Percentiles rank a stretch among this genome's conserved stretches.
Conservation (phyloP, 2,329 filamentous ascomycete genomes). For the Raffaelea ambrosiae region DNA sequence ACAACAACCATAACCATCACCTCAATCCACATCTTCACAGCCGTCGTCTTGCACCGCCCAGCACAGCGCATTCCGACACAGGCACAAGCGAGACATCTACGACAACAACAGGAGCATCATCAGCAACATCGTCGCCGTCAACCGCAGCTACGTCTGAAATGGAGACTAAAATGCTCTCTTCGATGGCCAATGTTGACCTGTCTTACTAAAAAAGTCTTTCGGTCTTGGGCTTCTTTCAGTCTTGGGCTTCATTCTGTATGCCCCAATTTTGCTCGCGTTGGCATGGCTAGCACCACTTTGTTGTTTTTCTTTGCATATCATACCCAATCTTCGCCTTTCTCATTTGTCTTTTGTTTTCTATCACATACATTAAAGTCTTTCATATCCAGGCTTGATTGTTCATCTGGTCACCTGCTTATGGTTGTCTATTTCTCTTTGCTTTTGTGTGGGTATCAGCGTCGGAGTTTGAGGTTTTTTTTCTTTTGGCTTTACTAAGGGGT, state of each 20-base stretch:
- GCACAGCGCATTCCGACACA: constrained; percentile 10
- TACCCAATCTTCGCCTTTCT: background rate
- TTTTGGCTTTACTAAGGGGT: background rate
- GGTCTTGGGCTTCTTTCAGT: too few relatives aligned
- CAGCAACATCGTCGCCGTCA: constrained; percentile 3
- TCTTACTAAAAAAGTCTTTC: constrained; percentile 14
- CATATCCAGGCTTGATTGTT: background rate
- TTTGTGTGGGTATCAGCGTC: constrained; percentile 13
- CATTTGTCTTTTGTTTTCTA: background rate
- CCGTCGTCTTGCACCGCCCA: constrained; percentile 4
- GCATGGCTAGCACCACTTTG: background rate
- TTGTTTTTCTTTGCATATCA: constrained; percentile 1
- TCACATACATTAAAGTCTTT: background rate
- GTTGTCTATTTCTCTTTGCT: background rate
- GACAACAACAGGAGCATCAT: too few relatives aligned
- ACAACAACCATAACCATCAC: constrained; percentile 1
- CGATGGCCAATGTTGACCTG: constrained; percentile 16
- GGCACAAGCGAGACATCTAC: constrained; percentile 4
- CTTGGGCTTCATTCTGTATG: too few relatives aligned
- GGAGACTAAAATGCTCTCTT: constrained; percentile 13
- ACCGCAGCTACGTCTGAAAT: constrained; percentile 5
- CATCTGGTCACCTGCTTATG: too few relatives aligned
- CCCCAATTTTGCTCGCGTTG: background rate
- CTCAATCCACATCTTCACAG: too few relatives aligned
- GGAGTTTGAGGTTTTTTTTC: constrained; percentile 12